Base-by-base conservation (phyloP, 192 early-diverging fungal genomes). In the Gigaspora rosea region DNA sequence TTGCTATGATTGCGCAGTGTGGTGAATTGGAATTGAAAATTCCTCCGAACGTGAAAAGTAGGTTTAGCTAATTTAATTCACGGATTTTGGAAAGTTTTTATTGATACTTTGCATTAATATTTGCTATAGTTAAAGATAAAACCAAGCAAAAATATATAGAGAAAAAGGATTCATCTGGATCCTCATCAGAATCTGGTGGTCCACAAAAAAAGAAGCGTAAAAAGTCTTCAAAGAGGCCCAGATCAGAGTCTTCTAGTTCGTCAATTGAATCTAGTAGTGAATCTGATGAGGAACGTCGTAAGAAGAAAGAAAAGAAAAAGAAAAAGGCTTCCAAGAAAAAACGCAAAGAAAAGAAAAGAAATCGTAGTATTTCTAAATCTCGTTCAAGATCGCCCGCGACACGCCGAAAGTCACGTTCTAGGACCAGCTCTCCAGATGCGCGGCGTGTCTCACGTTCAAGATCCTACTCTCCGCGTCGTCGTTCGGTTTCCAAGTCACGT, bases 1-100 rank as follows among this genome's bases (percentile, higher is more conserved):
- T 84, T 18, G 90, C 95, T 2, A 85, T 91, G 78, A 94, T 98
- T 76, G 85, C 91, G 1, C 91, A 98, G 76, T 95, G 90, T 66
- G 97, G 97, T 27, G 94, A 97, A 77, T 86, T 98, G 69, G 91
- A 92, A 11, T 83, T 91, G 12, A 80, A 80, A 69, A 76, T 90
- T 15, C 87, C 87, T 32, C 82, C 85, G 12, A 82, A 84, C 36
- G 58, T 82, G 5, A 79, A 80, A 76, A n/a, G 83, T 81, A 80
- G 59, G 50, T 48, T n/a, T 51, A 32, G 70, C 35, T 54, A 18
- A 36, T 75, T 66, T n/a, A n/a, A n/a, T 35, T 13, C 12, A 15
- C 35, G 18, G 3, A 58, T 46, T 73, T 11, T n/a, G n/a, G n/a
- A n/a, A n/a, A n/a, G n/a, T 58, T 73, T 0, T 58, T 46, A 12